Base-by-base conservation (phyloP, 768 basidiomycete species). In the Daedalea quercina region DNA sequence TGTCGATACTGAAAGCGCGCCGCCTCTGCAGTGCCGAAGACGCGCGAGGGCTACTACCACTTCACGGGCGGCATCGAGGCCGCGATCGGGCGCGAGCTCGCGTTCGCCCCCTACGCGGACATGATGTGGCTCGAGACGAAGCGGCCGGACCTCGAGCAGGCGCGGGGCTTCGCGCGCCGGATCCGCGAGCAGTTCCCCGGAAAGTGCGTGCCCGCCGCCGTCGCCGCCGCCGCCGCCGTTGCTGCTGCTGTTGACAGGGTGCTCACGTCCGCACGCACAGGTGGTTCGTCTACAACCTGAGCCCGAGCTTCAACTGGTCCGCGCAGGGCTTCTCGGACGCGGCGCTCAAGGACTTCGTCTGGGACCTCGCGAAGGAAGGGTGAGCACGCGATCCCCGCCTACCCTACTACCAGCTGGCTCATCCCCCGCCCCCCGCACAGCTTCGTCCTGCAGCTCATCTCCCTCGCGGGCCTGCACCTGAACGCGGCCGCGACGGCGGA, bases 251-350 rank as follows among this genome's bases (percentile, higher is more conserved):
- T 19, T 15, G 3, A 19, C 37, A 40, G 13, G 37, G 17, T 6
- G 25, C 51, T 53, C n/a, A 34, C 53, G 34, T 31, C 7, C 31
- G 6, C 46, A n/a, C 58, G 49, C 53, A 53, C 56, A 90, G 85
- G 62, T 85, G 81, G 83, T 81, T 96, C 59, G 92, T 95, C 20
- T 96, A 94, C 65, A 96, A 95, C 65, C 71, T 96, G 53, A 93
- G 90, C 61, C 94, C 93, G 3, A 91, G 90, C 63, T 95, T 95
- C 74, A 93, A 94, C 66, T 95, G 92, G 93, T 72, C 81, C n/a
- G 77, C 75, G 23, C 82, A 86, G 60, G 91, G 91, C 13, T 94
- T 88, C 68, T 78, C 78, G 42, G 87, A 90, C 57, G 71, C 75
- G 3, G 86, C 85, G 56, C 66, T 95, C 60, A 92, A 87, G 76